Conservation (phyloP, 2,329 filamentous ascomycete genomes). For the Microcyclosporella mali region DNA sequence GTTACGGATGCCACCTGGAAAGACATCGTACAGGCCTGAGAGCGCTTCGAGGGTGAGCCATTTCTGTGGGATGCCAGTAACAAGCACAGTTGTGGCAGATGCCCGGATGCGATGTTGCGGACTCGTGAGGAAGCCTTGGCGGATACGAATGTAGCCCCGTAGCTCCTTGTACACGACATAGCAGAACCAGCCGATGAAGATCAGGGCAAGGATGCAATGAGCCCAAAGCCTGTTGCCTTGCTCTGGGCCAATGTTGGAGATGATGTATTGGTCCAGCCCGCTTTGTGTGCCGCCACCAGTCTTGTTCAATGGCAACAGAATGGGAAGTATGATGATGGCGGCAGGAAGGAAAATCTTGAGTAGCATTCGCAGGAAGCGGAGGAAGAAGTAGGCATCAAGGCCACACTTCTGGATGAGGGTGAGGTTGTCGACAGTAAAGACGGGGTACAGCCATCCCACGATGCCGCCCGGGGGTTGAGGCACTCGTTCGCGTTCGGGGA, state of each 20-base stretch:
- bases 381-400: slow-evolving; percentile 93
- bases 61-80: slow-evolving; percentile 81
- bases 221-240: slow-evolving; percentile 67
- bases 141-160: slow-evolving; percentile 80
- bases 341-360: slow-evolving; percentile 89
- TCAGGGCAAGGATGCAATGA: slow-evolving; percentile 72
- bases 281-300: slow-evolving; percentile 52
- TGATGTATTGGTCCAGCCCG: slow-evolving; percentile 77
- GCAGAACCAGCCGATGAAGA: slow-evolving; percentile 77
- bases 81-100: slow-evolving; percentile 90
- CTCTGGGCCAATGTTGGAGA: slow-evolving; percentile 73
- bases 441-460: slow-evolving; percentile 49
- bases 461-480: slow-evolving; percentile 60
- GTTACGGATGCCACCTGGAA: slow-evolving; percentile 88
- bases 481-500: slow-evolving; percentile 76
- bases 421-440: slow-evolving; percentile 64
- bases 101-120: slow-evolving; percentile 89
- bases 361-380: slow-evolving; percentile 80
- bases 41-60: slow-evolving; percentile 84
- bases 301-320: slow-evolving; percentile 80
- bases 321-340: slow-evolving; percentile 69
- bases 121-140: slow-evolving; percentile 89
- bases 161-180: slow-evolving; percentile 82
- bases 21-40: slow-evolving; percentile 83
- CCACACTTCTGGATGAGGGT: slow-evolving; percentile 94